These are phyloP conservation scores for Clohesyomyces aquaticus DNA, from an alignment of 495 filamentous ascomycete genomes.

Conservation along the genomic window DNA sequence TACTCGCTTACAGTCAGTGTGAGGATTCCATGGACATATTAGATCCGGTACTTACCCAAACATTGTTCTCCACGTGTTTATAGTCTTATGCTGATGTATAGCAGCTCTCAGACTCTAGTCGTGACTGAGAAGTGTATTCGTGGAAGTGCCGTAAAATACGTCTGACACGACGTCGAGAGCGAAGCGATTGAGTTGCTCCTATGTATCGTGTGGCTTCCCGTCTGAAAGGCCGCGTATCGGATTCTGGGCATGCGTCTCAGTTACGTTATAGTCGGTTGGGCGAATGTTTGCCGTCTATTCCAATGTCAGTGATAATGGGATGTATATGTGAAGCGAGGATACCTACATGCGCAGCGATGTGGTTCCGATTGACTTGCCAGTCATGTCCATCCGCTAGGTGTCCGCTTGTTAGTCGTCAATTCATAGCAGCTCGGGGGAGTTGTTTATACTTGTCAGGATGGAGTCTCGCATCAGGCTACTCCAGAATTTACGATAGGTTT, in stretches of 20 bases:
- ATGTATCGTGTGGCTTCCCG: slow-evolving; percentile 2
- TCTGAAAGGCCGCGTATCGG: background rate
- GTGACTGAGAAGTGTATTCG: slow-evolving; percentile 5
- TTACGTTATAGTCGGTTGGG: slow-evolving; percentile 8
- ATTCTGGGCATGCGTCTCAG: slow-evolving; percentile 3
- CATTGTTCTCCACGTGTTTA: slow-evolving; percentile 2
- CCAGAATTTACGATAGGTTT: slow-evolving; percentile 4
- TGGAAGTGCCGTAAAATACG: slow-evolving; percentile 12
- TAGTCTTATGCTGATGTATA: slow-evolving; percentile 1
- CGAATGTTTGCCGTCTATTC: slow-evolving; percentile 2
- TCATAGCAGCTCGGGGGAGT: background rate
- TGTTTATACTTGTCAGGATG: slow-evolving; percentile 1
- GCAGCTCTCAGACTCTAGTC: slow-evolving; percentile 6
- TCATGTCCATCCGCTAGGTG: background rate
- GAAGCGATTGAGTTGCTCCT: slow-evolving; percentile 6
- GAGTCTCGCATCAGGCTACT: slow-evolving; percentile 6
- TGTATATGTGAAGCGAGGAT: background rate
- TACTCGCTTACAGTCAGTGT: background rate
- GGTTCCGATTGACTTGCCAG: slow-evolving; percentile 6
- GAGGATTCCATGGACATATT: background rate
- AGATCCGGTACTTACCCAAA: background rate
- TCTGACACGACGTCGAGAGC: slow-evolving; percentile 13
- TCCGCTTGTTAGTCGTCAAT: background rate
- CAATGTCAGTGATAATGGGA: background rate
- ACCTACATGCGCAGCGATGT: slow-evolving; percentile 2